Conservation (phyloP, 257 asterid genomes). For the Forsythia viridissima region DNA sequence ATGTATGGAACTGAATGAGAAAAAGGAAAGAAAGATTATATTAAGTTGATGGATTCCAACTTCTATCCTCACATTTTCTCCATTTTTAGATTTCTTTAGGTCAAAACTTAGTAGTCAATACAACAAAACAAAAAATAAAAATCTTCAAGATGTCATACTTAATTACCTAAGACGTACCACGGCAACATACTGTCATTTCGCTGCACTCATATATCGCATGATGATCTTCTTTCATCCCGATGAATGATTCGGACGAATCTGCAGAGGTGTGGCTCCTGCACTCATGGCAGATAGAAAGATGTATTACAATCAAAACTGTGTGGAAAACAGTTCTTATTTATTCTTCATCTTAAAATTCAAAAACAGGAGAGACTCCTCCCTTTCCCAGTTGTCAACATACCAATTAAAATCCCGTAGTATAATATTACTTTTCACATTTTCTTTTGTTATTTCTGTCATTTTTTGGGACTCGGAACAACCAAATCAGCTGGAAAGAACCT, state of each 20-base stretch:
- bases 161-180: not conserved
- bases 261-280: conserved; percentile 25
- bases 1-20: too few relatives aligned
- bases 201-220: not conserved
- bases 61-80: too few relatives aligned
- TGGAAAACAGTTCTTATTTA: not conserved
- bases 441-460: not conserved
- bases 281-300: not conserved
- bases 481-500: too few relatives aligned
- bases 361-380: too few relatives aligned
- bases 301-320: not conserved
- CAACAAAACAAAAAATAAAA: not conserved
- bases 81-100: too few relatives aligned
- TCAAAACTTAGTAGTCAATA: too few relatives aligned
- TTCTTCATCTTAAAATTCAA: too few relatives aligned
- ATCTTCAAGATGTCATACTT: not conserved
- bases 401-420: too few relatives aligned
- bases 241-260: conserved; percentile 8
- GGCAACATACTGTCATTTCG: not conserved
- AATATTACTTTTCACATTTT: not conserved
- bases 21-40: too few relatives aligned
- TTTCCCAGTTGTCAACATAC: too few relatives aligned
- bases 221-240: conserved; percentile 19
- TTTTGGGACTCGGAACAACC: too few relatives aligned
- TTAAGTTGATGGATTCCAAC: too few relatives aligned